These are phyloP conservation scores for Sporothrix phasma DNA, from an alignment of 2,329 filamentous ascomycete species.

Conservation along the genomic window DNA sequence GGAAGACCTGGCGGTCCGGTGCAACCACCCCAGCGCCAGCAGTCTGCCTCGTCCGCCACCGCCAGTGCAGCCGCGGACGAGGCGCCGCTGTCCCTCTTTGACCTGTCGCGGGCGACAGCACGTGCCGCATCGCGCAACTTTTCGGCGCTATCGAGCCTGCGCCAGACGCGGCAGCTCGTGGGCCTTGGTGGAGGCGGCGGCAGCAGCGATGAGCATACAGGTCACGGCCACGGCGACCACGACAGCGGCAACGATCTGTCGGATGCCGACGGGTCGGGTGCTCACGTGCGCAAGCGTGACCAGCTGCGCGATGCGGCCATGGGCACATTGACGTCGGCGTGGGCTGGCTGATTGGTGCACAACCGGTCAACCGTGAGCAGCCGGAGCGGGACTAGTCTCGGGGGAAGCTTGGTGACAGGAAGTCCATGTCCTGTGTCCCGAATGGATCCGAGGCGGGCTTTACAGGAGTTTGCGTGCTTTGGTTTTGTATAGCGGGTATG, in stretches of 20 bases:
- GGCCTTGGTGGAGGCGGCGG: slow-evolving; percentile 21
- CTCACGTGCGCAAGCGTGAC: slow-evolving; percentile 56
- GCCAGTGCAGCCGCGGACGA: slow-evolving; percentile 32
- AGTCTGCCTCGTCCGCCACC: slow-evolving; percentile 4
- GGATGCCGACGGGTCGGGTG: slow-evolving; percentile 7
- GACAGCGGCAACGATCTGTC: background rate
- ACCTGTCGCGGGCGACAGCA: slow-evolving; percentile 52
- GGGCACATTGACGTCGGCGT: slow-evolving; percentile 58
- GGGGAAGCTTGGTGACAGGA: too few relatives aligned
- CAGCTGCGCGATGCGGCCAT: slow-evolving; percentile 57
- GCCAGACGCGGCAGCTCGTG: slow-evolving; percentile 29
- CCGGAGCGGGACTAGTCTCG: background rate
- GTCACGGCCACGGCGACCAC: background rate
- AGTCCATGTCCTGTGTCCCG: background rate
- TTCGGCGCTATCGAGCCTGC: slow-evolving; percentile 43
- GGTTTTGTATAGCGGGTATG: background rate
- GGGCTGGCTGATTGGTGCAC: slow-evolving; percentile 57
- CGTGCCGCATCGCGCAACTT: slow-evolving; percentile 49
- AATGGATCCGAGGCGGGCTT: background rate
- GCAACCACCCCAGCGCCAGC: slow-evolving; percentile 21
- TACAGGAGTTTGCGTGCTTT: too few relatives aligned
- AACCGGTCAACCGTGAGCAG: slow-evolving; percentile 26
- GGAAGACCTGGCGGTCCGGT: background rate
- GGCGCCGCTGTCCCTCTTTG: slow-evolving; percentile 55
- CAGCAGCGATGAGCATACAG: too few relatives aligned